phyloP scores from a whole-genome alignment of 2,329 filamentous ascomycete genomes.

The Fusarium chlamydosporum region DNA sequence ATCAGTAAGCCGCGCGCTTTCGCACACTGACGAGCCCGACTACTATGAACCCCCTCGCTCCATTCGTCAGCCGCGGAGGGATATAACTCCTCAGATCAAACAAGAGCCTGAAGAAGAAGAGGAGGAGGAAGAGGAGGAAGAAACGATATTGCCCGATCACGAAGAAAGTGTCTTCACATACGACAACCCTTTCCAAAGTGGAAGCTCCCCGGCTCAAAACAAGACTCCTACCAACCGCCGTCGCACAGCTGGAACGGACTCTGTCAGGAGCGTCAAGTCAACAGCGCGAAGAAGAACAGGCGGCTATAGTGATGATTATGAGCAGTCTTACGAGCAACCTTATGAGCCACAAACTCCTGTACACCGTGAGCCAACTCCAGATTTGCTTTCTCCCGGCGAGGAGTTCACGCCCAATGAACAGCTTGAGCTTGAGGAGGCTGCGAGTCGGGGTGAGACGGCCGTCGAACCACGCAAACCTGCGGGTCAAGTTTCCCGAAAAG shows the following conservation, averaged over 20 bases:
- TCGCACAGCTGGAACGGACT: constrained; percentile 62
- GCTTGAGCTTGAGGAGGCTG: constrained; percentile 80
- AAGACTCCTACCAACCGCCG: constrained; percentile 65
- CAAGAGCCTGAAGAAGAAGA: constrained; percentile 65
- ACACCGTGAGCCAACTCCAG: constrained; percentile 53
- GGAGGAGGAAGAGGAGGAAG: constrained; percentile 52
- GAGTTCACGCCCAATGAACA: constrained; percentile 96
- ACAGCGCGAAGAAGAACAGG: constrained; percentile 62
- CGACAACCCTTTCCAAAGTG: constrained; percentile 93
- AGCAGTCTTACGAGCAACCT: constrained; percentile 56
- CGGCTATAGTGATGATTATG: constrained; percentile 45
- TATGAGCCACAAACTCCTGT: constrained; percentile 52
- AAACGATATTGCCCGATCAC: constrained; percentile 48
- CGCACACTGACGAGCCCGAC: constrained; percentile 64
- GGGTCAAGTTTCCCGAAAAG: constrained; percentile 54
- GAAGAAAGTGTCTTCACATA: constrained; percentile 81
- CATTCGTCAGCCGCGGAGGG: constrained; percentile 65
- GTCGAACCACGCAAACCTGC: constrained; percentile 61
- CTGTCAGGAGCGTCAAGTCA: constrained; percentile 59
- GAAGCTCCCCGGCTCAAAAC: constrained; percentile 74
- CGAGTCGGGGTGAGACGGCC: constrained; percentile 65
- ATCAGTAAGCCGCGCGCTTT: constrained; percentile 67
- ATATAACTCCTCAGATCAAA: constrained; percentile 67
- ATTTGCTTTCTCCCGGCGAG: constrained; percentile 77
- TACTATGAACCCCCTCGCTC: constrained; percentile 59